Evolutionary conservation across 2,329 filamentous ascomycete genomes (phyloP), one percentile per base, ranked within the genome.

Genomic region (Hortaea werneckii): DNA sequence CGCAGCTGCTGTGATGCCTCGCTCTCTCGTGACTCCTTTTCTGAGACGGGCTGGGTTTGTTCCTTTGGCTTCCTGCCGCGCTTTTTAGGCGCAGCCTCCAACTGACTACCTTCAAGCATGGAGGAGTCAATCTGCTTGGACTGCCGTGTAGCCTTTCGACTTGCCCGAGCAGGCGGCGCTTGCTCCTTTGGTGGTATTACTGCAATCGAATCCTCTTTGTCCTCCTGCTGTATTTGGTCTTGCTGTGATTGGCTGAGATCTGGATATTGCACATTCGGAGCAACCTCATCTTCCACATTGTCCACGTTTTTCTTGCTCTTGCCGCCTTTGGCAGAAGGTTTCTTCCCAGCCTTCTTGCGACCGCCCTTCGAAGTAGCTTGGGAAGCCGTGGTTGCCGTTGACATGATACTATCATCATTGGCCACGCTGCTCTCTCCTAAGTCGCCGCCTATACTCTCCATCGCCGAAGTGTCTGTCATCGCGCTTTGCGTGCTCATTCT

Each of bases 361-460:
- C 63, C 65, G 7, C 57, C 56, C 34, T 58, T 62, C 6, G 45
- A 46, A n/a, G 57, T 57, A 20, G 54, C 56, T 41, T 55, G 50
- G 1, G 63, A 65, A 26, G 59, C 77, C 0, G 67, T 69, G 5
- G 65, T 67, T 27, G 60, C 61, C 29, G 61, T 64, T 5, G 66
- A 68, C 62, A 79, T 58, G 67, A 76, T 54, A 70, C 77, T 76
- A 67, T 78, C 58, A 67, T 80, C 55, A 74, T 85, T 46, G 37
- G 61, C 50, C 46, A 49, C 48, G 44, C 50, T n/a, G 45, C 50
- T 13, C 48, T 49, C 40, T 49, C 52, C 41, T 6, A 37, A 13
- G 28, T 37, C 20, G 9, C 47, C 54, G 9, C 45, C 48, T 35
- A 55, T 41, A 40, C 54, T 60, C 5, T 49, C 48, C 38, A 45